Evolutionary conservation across 495 filamentous ascomycete genomes (phyloP), one percentile per base, ranked within the genome.

Genomic region (Penicillium desertorum): DNA sequence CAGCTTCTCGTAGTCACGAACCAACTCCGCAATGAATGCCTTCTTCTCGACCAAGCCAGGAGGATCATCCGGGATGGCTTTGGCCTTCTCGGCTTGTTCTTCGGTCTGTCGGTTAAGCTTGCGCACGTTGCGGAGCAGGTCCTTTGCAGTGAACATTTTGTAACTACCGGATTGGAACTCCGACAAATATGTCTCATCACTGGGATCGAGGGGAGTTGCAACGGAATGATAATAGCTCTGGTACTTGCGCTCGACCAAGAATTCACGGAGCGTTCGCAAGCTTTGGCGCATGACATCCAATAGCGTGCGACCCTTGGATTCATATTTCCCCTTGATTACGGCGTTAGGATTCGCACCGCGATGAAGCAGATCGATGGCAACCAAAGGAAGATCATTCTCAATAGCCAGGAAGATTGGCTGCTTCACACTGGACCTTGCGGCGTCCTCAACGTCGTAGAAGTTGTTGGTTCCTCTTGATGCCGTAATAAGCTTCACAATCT

Each of bases 361-460:
- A 27, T 76, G 67, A 1, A 92, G 63, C 5, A 92, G 71, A 20
- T 81, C 75, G 4, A 84, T 55, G 5, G 81, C 85, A 12, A 82
- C 45, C 3, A 74, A 61, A 0, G 83, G 83, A 36, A 83, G 62
- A 10, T 80, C 62, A 6, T 74, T 76, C 1, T 69, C 52, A 4
- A 86, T 71, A 0, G 88, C 88, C 5, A 77, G 47, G 3, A 88
- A 62, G 32, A 91, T 69, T 1, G 87, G 87, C 63, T 91, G 88
- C 23, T 76, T 67, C 0, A 76, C 52, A 14, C 53, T 51, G 9
- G 62, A 19, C 1, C 74, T 46, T 62, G 79, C 85, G 1, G 45
- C 27, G 1, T 64, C 60, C 45, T 78, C 55, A 43, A 82, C 82
- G 2, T 65, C 50, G 25, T 20, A 44, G 23, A 27, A 14, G 2